Evolutionary conservation across 2,329 filamentous ascomycete species (phyloP).

Genomic region (Aspergillus japonicus): DNA sequence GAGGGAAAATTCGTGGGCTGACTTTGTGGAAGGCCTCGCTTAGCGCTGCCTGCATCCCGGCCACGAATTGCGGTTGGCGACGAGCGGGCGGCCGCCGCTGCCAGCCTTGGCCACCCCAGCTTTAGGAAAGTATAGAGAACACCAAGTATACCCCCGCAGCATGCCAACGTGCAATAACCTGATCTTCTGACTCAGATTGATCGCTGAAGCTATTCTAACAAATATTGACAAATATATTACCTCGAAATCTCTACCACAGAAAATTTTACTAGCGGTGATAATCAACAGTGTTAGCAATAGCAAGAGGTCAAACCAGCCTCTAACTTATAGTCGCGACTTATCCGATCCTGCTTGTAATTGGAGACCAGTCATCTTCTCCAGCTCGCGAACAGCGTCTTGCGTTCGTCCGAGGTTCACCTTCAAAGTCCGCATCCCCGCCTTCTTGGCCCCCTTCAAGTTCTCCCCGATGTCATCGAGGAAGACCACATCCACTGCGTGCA

Average conservation of each 20-base stretch:
- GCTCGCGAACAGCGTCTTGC: slow-evolving; percentile 75
- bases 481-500: slow-evolving; percentile 67
- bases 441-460: slow-evolving; percentile 78
- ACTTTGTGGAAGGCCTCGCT: slow-evolving; percentile 47
- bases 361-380: slow-evolving; percentile 74
- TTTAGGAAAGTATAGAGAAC: neutral
- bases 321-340: slow-evolving; percentile 35
- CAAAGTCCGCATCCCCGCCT: slow-evolving; percentile 74
- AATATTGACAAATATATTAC: neutral
- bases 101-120: neutral
- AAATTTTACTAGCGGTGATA: neutral
- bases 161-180: neutral
- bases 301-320: neutral
- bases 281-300: neutral
- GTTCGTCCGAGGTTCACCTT: slow-evolving; percentile 79
- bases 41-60: slow-evolving; percentile 40
- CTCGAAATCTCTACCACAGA: neutral
- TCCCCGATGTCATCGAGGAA: slow-evolving; percentile 95
- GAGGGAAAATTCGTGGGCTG: slow-evolving; percentile 32
- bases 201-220: neutral
- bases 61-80: slow-evolving; percentile 40
- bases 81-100: slow-evolving; percentile 26
- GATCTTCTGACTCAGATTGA: neutral
- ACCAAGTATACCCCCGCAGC: slow-evolving; percentile 1
- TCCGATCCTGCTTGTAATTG: slow-evolving; percentile 38